Evolutionary conservation across 2,329 filamentous ascomycete genomes (phyloP), one percentile per base, ranked within the genome.

Genomic region (Cercospora nicotianae): DNA sequence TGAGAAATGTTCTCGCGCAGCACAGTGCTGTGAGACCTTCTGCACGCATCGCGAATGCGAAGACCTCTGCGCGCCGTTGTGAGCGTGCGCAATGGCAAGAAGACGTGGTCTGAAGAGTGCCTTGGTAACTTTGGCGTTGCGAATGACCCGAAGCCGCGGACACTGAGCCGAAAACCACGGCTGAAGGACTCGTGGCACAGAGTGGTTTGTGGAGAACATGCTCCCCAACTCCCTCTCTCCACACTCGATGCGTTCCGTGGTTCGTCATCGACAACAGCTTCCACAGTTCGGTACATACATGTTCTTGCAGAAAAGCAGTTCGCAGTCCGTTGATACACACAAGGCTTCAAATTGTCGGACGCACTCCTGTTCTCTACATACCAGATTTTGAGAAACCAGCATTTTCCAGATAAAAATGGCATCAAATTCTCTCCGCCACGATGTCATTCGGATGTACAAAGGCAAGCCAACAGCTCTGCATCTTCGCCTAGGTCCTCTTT

Each of bases 361-460:
- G 30, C 23, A 36, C 28, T 30, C 8, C 28, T 30, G 6, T 30
- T 30, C 28, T 30, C 28, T 30, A 30, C 7, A 30, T 7, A 30
- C 28, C 28, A 30, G 28, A 8, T 8, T 30, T 30, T 8, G 28
- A 30, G 28, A 30, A 8, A 30, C 28, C 28, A 30, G 28, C 28
- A 7, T 30, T 30, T 30, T 30, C 28, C 28, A 8, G 28, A 62
- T 20, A 13, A 67, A 26, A 8, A 72, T 73, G 71, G 33, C 68
- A 2, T 67, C 70, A 2, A 66, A 53, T 20, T 18, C 86, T 68
- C 85, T 97, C 30, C 88, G 93, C 64, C 84, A 87, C 68, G 88
- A 95, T 77, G 94, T 97, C 57, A 91, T 97, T 71, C 85, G 87
- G 42, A 87, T 97, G 67, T 97, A 97, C 83, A 97, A 97, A 88